phyloP scores from a whole-genome alignment of 1,284 basidiomycete species.

The Mycena citricolor region DNA sequence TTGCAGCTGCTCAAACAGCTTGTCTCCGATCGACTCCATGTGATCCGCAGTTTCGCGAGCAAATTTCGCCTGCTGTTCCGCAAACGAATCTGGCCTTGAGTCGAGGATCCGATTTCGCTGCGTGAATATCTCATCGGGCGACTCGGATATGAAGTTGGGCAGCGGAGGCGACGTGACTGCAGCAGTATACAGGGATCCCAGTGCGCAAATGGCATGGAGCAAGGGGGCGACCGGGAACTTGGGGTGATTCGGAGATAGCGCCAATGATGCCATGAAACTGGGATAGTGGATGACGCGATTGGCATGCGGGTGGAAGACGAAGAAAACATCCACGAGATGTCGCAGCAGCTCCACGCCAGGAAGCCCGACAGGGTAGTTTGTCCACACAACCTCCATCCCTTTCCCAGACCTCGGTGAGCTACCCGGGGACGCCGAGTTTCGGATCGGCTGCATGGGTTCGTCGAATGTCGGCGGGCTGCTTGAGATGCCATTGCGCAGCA shows the following conservation, averaged over 20 bases:
- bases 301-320: slow-evolving; percentile 70
- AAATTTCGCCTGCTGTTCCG: slow-evolving; percentile 62
- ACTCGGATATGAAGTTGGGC: slow-evolving; percentile 46
- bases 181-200: slow-evolving; percentile 66
- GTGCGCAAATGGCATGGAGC: slow-evolving; percentile 76
- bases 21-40: slow-evolving; percentile 49
- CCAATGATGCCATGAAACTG: slow-evolving; percentile 64
- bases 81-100: slow-evolving; percentile 56
- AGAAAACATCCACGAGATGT: slow-evolving; percentile 60
- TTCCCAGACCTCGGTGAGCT: slow-evolving; percentile 23
- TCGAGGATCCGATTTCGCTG: slow-evolving; percentile 46
- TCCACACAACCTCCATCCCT: slow-evolving; percentile 48
- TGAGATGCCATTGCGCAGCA: not conserved
- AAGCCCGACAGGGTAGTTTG: slow-evolving; percentile 63
- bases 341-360: slow-evolving; percentile 59
- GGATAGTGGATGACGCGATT: slow-evolving; percentile 61
- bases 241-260: slow-evolving; percentile 63
- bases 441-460: slow-evolving; percentile 16
- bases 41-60: slow-evolving; percentile 53
- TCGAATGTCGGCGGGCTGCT: slow-evolving; percentile 6
- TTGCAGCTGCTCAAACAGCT: slow-evolving; percentile 65
- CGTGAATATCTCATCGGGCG: slow-evolving; percentile 58
- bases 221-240: slow-evolving; percentile 67
- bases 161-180: slow-evolving; percentile 51
- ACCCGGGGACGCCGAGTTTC: slow-evolving; percentile 5